Evolutionary conservation across 192 early-diverging fungal species (phyloP).

Genomic region (Coemansia sp.): DNA sequence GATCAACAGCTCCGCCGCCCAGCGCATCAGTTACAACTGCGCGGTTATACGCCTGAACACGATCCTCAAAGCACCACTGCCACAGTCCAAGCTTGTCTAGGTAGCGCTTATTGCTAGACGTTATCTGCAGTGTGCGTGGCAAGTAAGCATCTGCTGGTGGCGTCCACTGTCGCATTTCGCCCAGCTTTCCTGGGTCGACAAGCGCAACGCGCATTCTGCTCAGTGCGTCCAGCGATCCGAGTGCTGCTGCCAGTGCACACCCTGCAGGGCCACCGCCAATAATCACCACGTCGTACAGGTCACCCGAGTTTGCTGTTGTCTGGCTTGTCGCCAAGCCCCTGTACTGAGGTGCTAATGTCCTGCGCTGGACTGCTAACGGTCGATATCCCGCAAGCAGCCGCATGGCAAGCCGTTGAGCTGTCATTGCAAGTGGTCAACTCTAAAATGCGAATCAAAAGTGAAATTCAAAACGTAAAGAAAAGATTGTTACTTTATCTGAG

Average conservation of each 20-base stretch:
- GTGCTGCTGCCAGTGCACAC: constrained; percentile 75
- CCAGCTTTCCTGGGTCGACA: constrained; percentile 77
- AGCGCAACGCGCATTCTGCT: constrained; percentile 63
- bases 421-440: too few species aligned
- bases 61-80: constrained; percentile 61
- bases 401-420: too few species aligned
- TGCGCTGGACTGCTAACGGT: neutral
- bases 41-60: constrained; percentile 61
- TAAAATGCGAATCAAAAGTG: too few species aligned
- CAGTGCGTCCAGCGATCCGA: constrained; percentile 39
- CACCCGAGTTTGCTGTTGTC: neutral
- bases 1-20: constrained; percentile 22
- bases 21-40: constrained; percentile 48
- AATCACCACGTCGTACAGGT: constrained; percentile 80
- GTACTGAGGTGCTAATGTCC: neutral
- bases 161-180: constrained; percentile 56
- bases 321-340: neutral
- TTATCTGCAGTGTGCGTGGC: constrained; percentile 82
- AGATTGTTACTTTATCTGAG: neutral
- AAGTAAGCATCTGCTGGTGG: constrained; percentile 63
- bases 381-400: too few species aligned
- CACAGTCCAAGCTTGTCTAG: constrained; percentile 62
- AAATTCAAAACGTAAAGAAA: too few species aligned
- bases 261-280: constrained; percentile 91
- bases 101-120: constrained; percentile 55